Evolutionary conservation across 2,329 filamentous ascomycete genomes (phyloP).

Genomic region (Xylariaceae sp.): DNA sequence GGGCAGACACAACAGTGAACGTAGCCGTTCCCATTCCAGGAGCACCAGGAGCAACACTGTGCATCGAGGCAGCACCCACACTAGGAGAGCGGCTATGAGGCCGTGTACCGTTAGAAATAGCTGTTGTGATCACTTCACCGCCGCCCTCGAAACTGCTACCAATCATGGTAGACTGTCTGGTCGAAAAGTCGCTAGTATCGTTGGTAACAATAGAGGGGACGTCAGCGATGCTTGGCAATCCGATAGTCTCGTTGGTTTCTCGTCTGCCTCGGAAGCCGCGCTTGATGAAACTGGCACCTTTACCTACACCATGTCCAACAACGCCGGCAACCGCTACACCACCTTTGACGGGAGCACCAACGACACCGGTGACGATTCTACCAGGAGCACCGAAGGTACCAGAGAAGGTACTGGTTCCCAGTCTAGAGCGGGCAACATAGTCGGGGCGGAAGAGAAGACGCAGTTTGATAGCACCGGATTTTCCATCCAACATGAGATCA

Average conservation of each 20-base stretch:
- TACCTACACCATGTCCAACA: slow-evolving; percentile 75
- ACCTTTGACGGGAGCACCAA: slow-evolving; percentile 90
- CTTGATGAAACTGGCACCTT: slow-evolving; percentile 84
- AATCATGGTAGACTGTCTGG: slow-evolving; percentile 39
- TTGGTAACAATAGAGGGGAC: slow-evolving; percentile 42
- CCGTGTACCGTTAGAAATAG: slow-evolving; percentile 31
- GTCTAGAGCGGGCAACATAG: slow-evolving; percentile 79
- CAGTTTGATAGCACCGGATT: slow-evolving; percentile 76
- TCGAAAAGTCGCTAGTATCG: slow-evolving; percentile 33
- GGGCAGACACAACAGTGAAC: slow-evolving; percentile 74
- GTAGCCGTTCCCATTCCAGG: slow-evolving; percentile 68
- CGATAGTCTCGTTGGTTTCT: slow-evolving; percentile 45
- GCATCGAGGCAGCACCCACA: slow-evolving; percentile 59
- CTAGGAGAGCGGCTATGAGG: slow-evolving; percentile 52
- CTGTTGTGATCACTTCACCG: slow-evolving; percentile 25
- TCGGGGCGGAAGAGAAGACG: slow-evolving; percentile 88
- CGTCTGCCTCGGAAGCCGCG: slow-evolving; percentile 75
- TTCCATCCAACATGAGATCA: slow-evolving; percentile 73
- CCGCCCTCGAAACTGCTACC: slow-evolving; percentile 22
- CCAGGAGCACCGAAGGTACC: slow-evolving; percentile 83
- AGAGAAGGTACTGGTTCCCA: slow-evolving; percentile 88
- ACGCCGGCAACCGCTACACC: slow-evolving; percentile 68
- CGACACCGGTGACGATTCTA: slow-evolving; percentile 76
- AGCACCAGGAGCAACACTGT: slow-evolving; percentile 56
- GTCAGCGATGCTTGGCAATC: slow-evolving; percentile 37